Conservation (phyloP, 441 rosid genomes). For the Jatropha multifida region DNA sequence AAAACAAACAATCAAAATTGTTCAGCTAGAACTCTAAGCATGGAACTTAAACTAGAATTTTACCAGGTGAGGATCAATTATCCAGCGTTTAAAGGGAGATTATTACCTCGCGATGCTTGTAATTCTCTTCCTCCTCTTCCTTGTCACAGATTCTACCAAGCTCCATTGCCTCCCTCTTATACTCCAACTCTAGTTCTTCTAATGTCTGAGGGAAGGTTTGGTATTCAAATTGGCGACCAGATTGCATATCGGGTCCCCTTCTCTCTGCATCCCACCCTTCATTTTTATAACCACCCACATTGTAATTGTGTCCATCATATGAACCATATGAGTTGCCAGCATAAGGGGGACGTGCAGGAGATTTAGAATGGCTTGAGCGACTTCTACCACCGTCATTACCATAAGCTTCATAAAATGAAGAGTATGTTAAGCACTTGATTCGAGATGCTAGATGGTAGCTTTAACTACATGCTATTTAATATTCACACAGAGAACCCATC, state of each 20-base stretch:
- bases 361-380: slow-evolving; percentile 84
- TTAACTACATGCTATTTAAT: slow-evolving; percentile 44
- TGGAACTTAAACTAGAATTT: neutral
- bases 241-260: slow-evolving; percentile 56
- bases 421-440: slow-evolving; percentile 71
- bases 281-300: slow-evolving; percentile 60
- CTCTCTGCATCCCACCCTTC: slow-evolving; percentile 78
- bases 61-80: neutral
- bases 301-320: slow-evolving; percentile 64
- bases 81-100: slow-evolving; percentile 18
- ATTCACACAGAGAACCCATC: slow-evolving; percentile 52
- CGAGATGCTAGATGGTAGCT: slow-evolving; percentile 57
- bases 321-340: slow-evolving; percentile 69
- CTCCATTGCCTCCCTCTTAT: slow-evolving; percentile 70
- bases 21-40: neutral
- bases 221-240: slow-evolving; percentile 63
- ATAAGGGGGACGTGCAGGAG: slow-evolving; percentile 70
- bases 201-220: slow-evolving; percentile 60
- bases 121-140: slow-evolving; percentile 95
- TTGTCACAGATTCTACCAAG: slow-evolving; percentile 72
- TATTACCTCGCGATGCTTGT: slow-evolving; percentile 93
- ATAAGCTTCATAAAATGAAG: slow-evolving; percentile 96
- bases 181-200: slow-evolving; percentile 82
- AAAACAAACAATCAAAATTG: neutral
- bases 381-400: slow-evolving; percentile 92